Conservation (phyloP, 768 basidiomycete species). For the Amanita exitialis region DNA sequence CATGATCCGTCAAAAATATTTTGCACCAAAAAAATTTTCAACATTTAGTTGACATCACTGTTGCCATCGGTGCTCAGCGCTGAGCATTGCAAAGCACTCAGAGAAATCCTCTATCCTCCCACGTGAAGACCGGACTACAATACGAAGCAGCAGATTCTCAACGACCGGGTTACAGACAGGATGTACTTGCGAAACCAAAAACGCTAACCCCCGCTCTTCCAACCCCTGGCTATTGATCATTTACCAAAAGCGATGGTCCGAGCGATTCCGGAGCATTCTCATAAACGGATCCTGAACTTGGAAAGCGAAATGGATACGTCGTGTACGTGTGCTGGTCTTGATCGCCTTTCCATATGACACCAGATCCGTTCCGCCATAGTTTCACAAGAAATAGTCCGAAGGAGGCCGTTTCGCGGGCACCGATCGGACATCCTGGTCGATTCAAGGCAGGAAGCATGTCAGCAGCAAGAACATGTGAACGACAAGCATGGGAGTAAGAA, state of each 20-base stretch:
- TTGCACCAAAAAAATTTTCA: not conserved
- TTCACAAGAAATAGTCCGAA: constrained; percentile 76
- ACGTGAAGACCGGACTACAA: not conserved
- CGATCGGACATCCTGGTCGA: constrained; percentile 61
- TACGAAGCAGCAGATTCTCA: not conserved
- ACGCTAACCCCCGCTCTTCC: not conserved
- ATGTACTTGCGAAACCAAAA: not conserved
- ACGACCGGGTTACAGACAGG: not conserved
- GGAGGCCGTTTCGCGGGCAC: constrained; percentile 80
- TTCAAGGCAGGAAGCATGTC: constrained; percentile 4
- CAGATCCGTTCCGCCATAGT: not conserved
- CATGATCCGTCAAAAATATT: not conserved
- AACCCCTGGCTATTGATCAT: not conserved
- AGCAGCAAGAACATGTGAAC: constrained; percentile 4
- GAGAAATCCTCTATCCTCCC: not conserved
- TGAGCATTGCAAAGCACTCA: not conserved
- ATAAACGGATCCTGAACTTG: not conserved
- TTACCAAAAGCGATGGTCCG: not conserved
- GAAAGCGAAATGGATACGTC: not conserved
- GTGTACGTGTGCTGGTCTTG: not conserved
- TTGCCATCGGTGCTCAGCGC: not conserved
- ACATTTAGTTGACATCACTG: not conserved
- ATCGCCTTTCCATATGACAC: not conserved
- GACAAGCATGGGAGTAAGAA: constrained; percentile 3
- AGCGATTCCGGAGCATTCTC: not conserved